Percentiles rank a stretch among this genome's conserved stretches.
phyloP scores from a whole-genome alignment of 1,284 basidiomycete genomes.

The Boletellus deceptivus region DNA sequence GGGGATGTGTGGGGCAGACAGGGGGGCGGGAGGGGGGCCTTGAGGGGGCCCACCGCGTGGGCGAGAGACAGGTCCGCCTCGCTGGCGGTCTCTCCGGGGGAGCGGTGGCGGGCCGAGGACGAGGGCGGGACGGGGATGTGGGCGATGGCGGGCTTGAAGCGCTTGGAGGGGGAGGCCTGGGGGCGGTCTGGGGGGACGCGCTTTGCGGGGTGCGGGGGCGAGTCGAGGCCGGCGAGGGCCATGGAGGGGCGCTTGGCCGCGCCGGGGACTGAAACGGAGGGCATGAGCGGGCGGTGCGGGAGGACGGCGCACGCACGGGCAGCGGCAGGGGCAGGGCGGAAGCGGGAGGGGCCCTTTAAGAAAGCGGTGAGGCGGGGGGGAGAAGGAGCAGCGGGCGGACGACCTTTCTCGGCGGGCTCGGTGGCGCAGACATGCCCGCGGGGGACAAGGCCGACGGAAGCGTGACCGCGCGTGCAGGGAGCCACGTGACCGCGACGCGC shows the following conservation, averaged over 20 bases:
- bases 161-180: constrained; percentile 38
- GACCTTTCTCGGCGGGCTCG: constrained; percentile 14
- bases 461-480: constrained; percentile 9
- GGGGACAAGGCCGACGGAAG: constrained; percentile 6
- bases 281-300: constrained; percentile 7
- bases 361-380: neutral
- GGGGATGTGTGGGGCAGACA: constrained; percentile 5
- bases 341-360: constrained; percentile 31
- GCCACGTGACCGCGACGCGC: constrained; percentile 27
- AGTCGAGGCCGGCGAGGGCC: constrained; percentile 32
- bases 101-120: constrained; percentile 4
- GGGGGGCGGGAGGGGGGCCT: constrained; percentile 10
- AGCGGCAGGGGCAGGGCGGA: constrained; percentile 35
- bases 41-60: constrained; percentile 18
- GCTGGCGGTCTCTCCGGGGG: constrained; percentile 23
- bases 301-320: constrained; percentile 9
- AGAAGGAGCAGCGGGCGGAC: neutral
- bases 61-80: constrained; percentile 22
- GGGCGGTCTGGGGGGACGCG: constrained; percentile 44
- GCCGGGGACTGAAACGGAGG: constrained; percentile 28
- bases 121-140: constrained; percentile 25
- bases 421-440: constrained; percentile 3
- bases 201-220: constrained; percentile 37
- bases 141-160: constrained; percentile 45
- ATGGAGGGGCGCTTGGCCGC: constrained; percentile 32